Percentiles rank a stretch among this genome's conserved stretches.
These are phyloP conservation scores for Phaffia australis DNA, from an alignment of 768 basidiomycete species.

Conservation along the genomic window DNA sequence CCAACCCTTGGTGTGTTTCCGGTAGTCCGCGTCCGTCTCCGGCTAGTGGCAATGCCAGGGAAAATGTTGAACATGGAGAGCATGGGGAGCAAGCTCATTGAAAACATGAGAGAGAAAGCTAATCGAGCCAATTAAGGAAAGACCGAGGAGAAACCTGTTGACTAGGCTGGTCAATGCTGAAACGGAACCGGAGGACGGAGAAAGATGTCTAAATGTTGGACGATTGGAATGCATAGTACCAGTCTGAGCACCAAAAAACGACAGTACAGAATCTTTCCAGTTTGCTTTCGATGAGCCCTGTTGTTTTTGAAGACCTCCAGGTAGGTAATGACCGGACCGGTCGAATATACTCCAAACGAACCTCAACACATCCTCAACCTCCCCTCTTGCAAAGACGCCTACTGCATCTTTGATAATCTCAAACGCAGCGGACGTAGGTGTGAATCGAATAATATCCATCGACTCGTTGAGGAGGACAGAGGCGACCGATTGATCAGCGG, in stretches of 20 bases:
- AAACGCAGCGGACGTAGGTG: conserved; percentile 4
- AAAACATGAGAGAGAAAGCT: conserved; percentile 17
- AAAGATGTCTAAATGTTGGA: too few species aligned
- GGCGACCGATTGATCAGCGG: conserved; percentile 1
- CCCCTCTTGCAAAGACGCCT: conserved; percentile 11
- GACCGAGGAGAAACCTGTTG: conserved; percentile 5
- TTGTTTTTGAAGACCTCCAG: not conserved
- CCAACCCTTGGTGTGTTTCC: not conserved
- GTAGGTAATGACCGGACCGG: too few species aligned
- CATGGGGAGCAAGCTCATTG: conserved; percentile 3
- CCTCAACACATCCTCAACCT: conserved; percentile 7
- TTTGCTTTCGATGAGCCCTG: too few species aligned
- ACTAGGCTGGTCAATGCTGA: not conserved
- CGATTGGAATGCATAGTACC: too few species aligned
- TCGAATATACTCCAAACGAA: not conserved
- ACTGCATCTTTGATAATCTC: conserved; percentile 17
- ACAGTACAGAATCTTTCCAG: too few species aligned
- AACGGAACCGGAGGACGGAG: not conserved
- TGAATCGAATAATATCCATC: conserved; percentile 10
- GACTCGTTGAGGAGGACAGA: conserved; percentile 11
- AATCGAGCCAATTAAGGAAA: conserved; percentile 13
- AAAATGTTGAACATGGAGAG: conserved; percentile 12
- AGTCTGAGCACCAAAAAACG: too few species aligned
- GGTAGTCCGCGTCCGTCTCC: not conserved
- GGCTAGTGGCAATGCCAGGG: not conserved